Evolutionary conservation across 768 basidiomycete species (phyloP).

Genomic region (Rossbeevera mucosa): DNA sequence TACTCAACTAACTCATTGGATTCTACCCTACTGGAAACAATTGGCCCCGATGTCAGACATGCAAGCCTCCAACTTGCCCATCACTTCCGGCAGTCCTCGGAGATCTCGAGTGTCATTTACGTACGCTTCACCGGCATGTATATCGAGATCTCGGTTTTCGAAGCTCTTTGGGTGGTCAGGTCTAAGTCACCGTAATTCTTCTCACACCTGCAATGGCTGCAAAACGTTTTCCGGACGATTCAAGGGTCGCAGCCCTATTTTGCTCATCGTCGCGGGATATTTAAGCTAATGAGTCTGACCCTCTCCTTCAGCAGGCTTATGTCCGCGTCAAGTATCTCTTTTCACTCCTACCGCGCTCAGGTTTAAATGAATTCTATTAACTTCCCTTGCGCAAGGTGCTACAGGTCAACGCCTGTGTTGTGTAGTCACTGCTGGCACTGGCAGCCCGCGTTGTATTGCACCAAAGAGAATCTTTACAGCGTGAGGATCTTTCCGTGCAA

Average conservation of each 20-base stretch:
- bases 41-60: neutral
- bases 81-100: neutral
- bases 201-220: constrained; percentile 5
- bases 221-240: neutral
- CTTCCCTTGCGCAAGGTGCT: constrained; percentile 59
- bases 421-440: constrained; percentile 87
- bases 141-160: constrained; percentile 17
- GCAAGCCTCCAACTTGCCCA: neutral
- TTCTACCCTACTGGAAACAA: neutral
- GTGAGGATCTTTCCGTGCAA: constrained; percentile 38
- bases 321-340: constrained; percentile 15
- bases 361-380: neutral
- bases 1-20: neutral
- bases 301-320: constrained; percentile 9
- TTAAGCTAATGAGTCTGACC: constrained; percentile 6
- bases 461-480: constrained; percentile 65
- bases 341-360: constrained; percentile 1
- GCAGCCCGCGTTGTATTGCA: constrained; percentile 77
- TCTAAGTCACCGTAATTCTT: no score
- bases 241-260: constrained; percentile 7
- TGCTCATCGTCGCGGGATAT: constrained; percentile 21
- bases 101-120: neutral
- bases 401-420: constrained; percentile 74
- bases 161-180: neutral
- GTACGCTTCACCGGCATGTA: constrained; percentile 10